phyloP scores from a whole-genome alignment of 1,284 basidiomycete genomes.

The Naganishia cerealis region DNA sequence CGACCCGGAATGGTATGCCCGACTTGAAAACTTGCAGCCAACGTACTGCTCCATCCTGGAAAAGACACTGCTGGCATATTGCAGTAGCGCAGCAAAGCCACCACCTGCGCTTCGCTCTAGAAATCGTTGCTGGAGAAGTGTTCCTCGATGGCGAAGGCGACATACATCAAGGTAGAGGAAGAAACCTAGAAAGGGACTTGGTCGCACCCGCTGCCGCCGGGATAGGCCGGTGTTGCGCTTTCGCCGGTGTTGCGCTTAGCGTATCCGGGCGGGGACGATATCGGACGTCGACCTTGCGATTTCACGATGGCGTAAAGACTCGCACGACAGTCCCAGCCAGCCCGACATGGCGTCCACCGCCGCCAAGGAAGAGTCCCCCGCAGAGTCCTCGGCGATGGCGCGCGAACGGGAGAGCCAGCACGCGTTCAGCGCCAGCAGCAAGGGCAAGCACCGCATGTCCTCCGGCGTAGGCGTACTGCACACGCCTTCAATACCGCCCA shows the following conservation, averaged over 20 bases:
- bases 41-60: background rate
- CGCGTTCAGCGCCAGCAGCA: background rate
- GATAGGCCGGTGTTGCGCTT: too few relatives aligned
- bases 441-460: conserved; percentile 7
- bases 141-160: too few relatives aligned
- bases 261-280: too few relatives aligned
- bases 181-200: too few relatives aligned
- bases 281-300: background rate
- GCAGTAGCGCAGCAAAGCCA: too few relatives aligned
- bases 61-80: background rate
- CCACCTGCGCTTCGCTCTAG: too few relatives aligned
- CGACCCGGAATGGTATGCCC: background rate
- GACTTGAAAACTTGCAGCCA: background rate
- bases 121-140: too few relatives aligned
- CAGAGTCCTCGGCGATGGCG: conserved; percentile 20
- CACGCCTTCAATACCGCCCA: conserved; percentile 38
- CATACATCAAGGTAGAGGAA: too few relatives aligned
- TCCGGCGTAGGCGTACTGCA: background rate
- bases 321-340: too few relatives aligned
- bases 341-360: conserved; percentile 15
- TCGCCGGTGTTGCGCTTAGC: background rate
- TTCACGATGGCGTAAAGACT: too few relatives aligned
- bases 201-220: too few relatives aligned
- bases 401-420: conserved; percentile 6
- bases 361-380: conserved; percentile 13